These are phyloP conservation scores for Lodderomyces elongisporus DNA, from an alignment of 1,139 yeast species.

Conservation along the genomic window DNA sequence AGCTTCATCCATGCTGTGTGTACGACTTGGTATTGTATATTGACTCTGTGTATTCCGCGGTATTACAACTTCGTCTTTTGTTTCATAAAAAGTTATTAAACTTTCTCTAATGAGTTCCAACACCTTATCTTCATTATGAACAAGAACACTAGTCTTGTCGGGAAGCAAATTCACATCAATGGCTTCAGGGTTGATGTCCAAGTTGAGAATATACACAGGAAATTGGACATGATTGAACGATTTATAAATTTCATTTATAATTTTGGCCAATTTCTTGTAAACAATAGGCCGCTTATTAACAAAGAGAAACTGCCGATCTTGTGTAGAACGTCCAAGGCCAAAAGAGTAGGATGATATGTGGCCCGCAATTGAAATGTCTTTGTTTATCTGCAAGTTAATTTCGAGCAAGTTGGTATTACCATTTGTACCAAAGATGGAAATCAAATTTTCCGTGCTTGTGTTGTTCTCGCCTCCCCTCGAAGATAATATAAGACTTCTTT, in stretches of 20 bases:
- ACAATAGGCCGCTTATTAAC: conserved; percentile 74
- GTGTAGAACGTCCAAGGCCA: conserved; percentile 58
- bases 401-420: conserved; percentile 54
- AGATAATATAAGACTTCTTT: conserved; percentile 45
- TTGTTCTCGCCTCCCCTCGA: conserved; percentile 41
- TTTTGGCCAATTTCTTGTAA: conserved; percentile 50
- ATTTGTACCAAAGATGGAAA: conserved; percentile 65
- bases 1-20: neutral
- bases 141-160: conserved; percentile 68
- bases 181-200: conserved; percentile 45
- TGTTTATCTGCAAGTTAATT: conserved; percentile 30
- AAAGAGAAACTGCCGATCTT: conserved; percentile 71
- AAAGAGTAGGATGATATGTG: conserved; percentile 68
- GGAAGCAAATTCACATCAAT: conserved; percentile 89
- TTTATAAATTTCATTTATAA: conserved; percentile 69
- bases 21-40: too few species aligned
- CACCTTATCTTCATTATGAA: conserved; percentile 61
- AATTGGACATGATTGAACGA: conserved; percentile 65
- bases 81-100: conserved; percentile 38
- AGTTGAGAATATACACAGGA: conserved; percentile 67
- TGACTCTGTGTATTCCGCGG: conserved; percentile 24
- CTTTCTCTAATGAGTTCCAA: conserved; percentile 46
- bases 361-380: conserved; percentile 45
- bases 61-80: conserved; percentile 37
- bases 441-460: conserved; percentile 46